phyloP scores from a whole-genome alignment of 1,284 basidiomycete genomes.

The Serendipita sp. region DNA sequence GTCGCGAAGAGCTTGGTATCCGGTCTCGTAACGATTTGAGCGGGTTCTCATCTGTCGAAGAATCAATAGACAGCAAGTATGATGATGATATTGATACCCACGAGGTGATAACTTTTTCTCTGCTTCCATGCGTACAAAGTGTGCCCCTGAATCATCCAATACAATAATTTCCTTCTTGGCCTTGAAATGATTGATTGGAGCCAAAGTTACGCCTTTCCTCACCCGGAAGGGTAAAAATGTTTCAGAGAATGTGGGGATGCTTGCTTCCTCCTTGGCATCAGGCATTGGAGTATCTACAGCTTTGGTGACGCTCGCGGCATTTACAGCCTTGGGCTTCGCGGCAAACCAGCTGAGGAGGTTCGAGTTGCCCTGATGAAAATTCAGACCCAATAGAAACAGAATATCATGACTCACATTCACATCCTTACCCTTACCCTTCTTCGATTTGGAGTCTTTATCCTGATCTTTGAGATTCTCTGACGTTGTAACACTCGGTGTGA shows the following conservation, averaged over 20 bases:
- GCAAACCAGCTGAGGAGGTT: background rate
- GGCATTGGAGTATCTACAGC: conserved; percentile 17
- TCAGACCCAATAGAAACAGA: background rate
- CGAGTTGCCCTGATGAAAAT: background rate
- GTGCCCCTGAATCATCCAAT: conserved; percentile 19
- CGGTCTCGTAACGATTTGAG: conserved; percentile 14
- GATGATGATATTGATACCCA: conserved; percentile 11
- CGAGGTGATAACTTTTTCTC: background rate
- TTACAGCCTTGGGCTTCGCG: conserved; percentile 14
- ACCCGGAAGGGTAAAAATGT: conserved; percentile 64
- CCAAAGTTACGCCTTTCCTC: conserved; percentile 56
- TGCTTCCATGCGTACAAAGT: conserved; percentile 6
- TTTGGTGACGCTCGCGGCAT: conserved; percentile 21
- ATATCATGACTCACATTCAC: background rate
- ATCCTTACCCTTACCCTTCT: conserved; percentile 40
- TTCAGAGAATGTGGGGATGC: conserved; percentile 39
- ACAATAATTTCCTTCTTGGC: conserved; percentile 17
- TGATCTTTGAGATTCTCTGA: no score
- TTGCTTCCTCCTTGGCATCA: conserved; percentile 23
- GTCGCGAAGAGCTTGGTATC: conserved; percentile 8
- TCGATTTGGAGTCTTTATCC: conserved; percentile 18
- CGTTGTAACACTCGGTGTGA: no score
- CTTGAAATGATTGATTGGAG: conserved; percentile 56
- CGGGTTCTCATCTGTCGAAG: conserved; percentile 7
- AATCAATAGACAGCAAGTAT: conserved; percentile 24